phyloP scores from a whole-genome alignment of 2,329 filamentous ascomycete species.

The Hypoxylon sp. region DNA sequence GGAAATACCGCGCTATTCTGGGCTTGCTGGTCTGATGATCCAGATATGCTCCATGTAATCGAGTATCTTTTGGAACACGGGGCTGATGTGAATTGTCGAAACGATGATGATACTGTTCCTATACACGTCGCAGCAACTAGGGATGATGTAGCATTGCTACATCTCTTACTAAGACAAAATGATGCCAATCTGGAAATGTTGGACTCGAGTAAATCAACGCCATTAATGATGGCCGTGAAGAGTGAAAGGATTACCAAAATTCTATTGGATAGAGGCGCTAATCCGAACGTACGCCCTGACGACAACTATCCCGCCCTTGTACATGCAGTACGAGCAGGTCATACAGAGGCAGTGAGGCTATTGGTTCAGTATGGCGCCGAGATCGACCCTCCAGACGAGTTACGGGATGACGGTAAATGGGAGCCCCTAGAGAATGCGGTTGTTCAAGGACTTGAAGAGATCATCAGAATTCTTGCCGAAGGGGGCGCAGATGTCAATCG shows the following conservation, averaged over 20 bases:
- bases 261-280: constrained; percentile 9
- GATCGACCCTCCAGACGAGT: constrained; percentile 22
- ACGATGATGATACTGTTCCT: background rate
- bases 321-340: background rate
- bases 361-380: constrained; percentile 18
- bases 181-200: background rate
- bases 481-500: constrained; percentile 27
- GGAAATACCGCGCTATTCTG: constrained; percentile 8
- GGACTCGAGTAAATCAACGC: background rate
- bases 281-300: constrained; percentile 14
- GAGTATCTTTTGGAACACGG: constrained; percentile 13
- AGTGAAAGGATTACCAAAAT: background rate
- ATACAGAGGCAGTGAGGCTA: background rate
- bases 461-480: constrained; percentile 33
- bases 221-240: background rate
- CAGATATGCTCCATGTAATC: background rate
- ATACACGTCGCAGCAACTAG: constrained; percentile 4
- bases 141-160: background rate
- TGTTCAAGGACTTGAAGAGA: constrained; percentile 7
- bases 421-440: constrained; percentile 25
- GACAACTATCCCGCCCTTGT: background rate
- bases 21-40: constrained; percentile 6
- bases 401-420: constrained; percentile 8
- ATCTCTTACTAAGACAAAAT: background rate
- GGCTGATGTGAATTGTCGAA: constrained; percentile 11